phyloP scores from a whole-genome alignment of 176 grass and related monocot species.

The Secale cereale region DNA sequence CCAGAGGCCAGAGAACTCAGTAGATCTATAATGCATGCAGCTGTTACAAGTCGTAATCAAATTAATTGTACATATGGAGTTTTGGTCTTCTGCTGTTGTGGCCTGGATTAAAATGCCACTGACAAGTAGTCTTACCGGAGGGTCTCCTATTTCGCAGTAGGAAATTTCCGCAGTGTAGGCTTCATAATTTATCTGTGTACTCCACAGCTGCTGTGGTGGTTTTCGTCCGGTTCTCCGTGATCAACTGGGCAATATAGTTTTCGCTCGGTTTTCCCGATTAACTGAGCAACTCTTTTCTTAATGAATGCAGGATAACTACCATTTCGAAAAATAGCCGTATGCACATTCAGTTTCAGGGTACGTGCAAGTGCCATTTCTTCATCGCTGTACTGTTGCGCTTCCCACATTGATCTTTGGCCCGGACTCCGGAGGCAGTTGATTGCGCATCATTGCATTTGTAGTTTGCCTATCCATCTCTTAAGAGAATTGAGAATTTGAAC shows the following conservation, averaged over 20 bases:
- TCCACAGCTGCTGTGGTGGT: no score
- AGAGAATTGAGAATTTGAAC: not conserved
- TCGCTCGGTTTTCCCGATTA: no score
- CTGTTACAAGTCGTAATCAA: not conserved
- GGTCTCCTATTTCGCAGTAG: not conserved
- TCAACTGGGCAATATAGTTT: no score
- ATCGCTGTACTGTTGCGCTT: not conserved
- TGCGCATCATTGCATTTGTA: not conserved
- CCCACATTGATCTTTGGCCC: not conserved
- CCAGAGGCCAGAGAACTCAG: not conserved
- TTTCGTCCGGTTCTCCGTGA: no score
- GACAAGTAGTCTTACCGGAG: not conserved
- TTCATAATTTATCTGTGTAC: not conserved
- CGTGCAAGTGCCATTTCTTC: not conserved
- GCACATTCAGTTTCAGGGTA: slow-evolving; percentile 2
- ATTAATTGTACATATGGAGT: slow-evolving; percentile 24
- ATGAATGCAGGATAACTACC: no score
- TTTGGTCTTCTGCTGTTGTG: not conserved
- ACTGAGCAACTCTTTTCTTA: no score
- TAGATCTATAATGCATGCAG: not conserved
- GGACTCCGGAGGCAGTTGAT: not conserved
- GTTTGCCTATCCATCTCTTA: not conserved
- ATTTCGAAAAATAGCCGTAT: no score
- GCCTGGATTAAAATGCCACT: slow-evolving; percentile 11
- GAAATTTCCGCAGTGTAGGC: not conserved